A percentile compares a stretch with the other conserved stretches of the same genome.
Conservation (phyloP, 1,284 basidiomycete genomes). For the Sanguinoderma infundibulare region DNA sequence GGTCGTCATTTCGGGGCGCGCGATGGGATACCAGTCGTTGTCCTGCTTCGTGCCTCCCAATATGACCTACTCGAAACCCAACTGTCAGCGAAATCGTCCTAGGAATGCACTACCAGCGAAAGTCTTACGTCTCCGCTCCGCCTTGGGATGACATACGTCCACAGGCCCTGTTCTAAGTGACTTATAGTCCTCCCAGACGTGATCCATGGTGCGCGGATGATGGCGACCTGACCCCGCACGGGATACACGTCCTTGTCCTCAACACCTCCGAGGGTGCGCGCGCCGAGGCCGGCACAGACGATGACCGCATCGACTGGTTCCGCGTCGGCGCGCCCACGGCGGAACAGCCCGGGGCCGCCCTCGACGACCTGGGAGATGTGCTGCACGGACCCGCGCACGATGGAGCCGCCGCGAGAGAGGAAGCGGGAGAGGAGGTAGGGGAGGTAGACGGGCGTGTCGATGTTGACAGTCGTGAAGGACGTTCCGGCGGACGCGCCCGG, state of each 20-base stretch:
- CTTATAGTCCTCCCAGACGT: constrained; percentile 61
- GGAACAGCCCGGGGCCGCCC: constrained; percentile 52
- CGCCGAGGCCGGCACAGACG: constrained; percentile 66
- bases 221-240: constrained; percentile 55
- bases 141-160: constrained; percentile 76
- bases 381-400: constrained; percentile 60
- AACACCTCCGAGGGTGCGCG: constrained; percentile 49
- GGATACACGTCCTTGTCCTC: constrained; percentile 53
- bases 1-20: constrained; percentile 61
- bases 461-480: constrained; percentile 67
- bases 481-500: constrained; percentile 50
- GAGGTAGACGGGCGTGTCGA: constrained; percentile 72
- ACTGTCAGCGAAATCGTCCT: too few relatives aligned
- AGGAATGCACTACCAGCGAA: neutral
- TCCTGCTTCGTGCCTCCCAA: constrained; percentile 66
- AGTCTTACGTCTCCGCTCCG: constrained; percentile 63
- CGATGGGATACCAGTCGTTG: constrained; percentile 69
- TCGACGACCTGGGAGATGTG: constrained; percentile 72
- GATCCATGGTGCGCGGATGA: constrained; percentile 57
- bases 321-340: constrained; percentile 24
- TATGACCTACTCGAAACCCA: constrained; percentile 54
- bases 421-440: constrained; percentile 71
- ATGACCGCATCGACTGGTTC: constrained; percentile 54
- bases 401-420: constrained; percentile 58
- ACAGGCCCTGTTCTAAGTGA: constrained; percentile 47